Base-by-base conservation (phyloP, 768 basidiomycete species). In the Leucosporidium yakuticum region DNA sequence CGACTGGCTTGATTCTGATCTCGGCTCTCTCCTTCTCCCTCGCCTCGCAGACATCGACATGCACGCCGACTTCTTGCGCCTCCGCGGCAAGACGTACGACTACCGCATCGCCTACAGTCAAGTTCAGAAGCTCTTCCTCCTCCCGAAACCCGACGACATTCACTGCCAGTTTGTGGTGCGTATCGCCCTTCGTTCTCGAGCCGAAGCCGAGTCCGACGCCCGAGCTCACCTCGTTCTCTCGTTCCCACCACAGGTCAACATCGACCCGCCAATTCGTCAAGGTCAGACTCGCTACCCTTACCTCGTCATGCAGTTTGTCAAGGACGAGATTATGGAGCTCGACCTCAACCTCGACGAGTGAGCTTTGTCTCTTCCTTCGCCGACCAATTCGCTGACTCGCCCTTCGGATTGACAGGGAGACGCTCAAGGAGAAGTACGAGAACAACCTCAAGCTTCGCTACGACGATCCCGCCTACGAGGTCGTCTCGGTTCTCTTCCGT, bases 31-130 rank as follows among this genome's bases (percentile, higher is more conserved):
- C 23, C 20, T 59, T 21, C 50, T 7, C 14, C 34, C 2, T 17
- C 20, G 1, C 39, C 6, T 44, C 39, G 96, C 94, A 79, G 94
- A 97, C 75, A 88, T 99, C 80, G 96, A 98, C 80, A 92, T 99
- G 89, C 97, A 91, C 83, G 87, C 87, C 31, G 90, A 90, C 62
- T 98, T 93, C 81, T 79, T 99, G 76, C 87, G 96, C 53, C 81
- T 98, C 39, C 88, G 93, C n/a, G 96, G 96, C 62, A 96, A 97
- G 80, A 97, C 94, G 2, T 98, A 98, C 80, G 96, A 99, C 79
- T 99, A 99, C 84, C 93, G 97, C 80, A 91, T 99, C 66, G 83
- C 90, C 29, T 96, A 94, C 79, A 83, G 85, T 48, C 89, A 88
- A 70, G 91, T 99, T 73, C 87, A 89, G 29, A 84, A 85, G 66